Base-by-base conservation (phyloP, 2,329 filamentous ascomycete species). In the Aspergillus novofumigatus region DNA sequence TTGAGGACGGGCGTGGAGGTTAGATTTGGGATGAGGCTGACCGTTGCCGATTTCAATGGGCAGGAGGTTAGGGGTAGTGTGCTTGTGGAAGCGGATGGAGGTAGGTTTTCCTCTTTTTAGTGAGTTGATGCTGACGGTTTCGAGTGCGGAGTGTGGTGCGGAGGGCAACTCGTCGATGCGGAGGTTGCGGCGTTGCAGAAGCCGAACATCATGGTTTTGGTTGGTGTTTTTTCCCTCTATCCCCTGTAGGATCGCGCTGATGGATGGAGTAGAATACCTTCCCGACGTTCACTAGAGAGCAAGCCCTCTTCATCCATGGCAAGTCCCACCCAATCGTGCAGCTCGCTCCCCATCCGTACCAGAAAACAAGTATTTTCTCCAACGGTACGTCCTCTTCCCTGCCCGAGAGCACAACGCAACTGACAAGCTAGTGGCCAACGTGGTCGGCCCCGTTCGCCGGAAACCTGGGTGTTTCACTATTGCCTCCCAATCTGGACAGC, bases 221-320 rank as follows among this genome's bases (percentile, higher is more conserved):
- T 32, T 14, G 4, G 29, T 32, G 11, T 0, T 3, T 0, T 3
- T 29, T 11, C 3, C 29, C 0, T 5, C 0, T 5, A 32, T 32
- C 4, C 11, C 0, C 11, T 14, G 29, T 29, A 10, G 29, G 11
- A 32, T 14, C 1, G 0, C 1, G 29, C 29, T 32, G 11, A 29
- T 3, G 28, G 3, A 14, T 14, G 6, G 20, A 44, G 20, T 9
- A 44, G 41, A 44, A 21, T 21, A n/a, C 41, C 8, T 44, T 44
- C 41, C 41, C 41, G 0, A 3, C 41, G 41, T 44, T n/a, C 20
- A 3, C 41, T 4, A 21, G 41, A 17, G 20, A 44, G 14, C 41
- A 44, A 7, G 41, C 41, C 2, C 41, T 21, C 3, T 44, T 44
- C 9, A 44, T 44, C 7, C 41, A 11, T 10, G 41, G 7, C 7